A percentile compares a stretch with the other conserved stretches of the same genome.
Conservation (phyloP, 495 filamentous ascomycete species). For the Penicillium bovifimosum region DNA sequence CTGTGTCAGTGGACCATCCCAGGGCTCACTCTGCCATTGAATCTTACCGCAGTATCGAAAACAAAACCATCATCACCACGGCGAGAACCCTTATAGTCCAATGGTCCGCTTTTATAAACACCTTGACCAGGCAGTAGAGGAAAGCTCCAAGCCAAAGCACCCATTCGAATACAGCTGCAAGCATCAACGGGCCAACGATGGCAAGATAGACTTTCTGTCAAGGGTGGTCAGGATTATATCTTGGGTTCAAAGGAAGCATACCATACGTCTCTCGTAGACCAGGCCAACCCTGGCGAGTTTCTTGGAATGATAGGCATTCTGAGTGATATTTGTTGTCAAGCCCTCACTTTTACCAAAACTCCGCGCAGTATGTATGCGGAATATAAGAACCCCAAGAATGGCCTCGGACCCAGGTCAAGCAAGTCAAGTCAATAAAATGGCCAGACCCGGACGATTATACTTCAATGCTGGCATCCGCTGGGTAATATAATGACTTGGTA, state of each 20-base stretch:
- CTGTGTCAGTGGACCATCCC: neutral
- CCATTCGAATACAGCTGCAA: slow-evolving; percentile 88
- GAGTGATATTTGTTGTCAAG: neutral
- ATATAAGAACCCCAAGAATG: too few species aligned
- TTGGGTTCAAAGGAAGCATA: slow-evolving; percentile 10
- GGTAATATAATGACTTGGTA: too few species aligned
- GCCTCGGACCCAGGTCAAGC: too few species aligned
- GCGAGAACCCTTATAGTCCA: slow-evolving; percentile 75
- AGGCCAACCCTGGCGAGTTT: slow-evolving; percentile 26
- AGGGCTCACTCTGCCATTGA: neutral
- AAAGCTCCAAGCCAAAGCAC: slow-evolving; percentile 90
- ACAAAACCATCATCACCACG: slow-evolving; percentile 66
- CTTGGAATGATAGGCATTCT: neutral
- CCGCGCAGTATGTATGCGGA: too few species aligned
- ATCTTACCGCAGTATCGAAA: slow-evolving; percentile 67
- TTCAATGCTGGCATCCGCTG: too few species aligned
- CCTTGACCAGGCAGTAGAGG: slow-evolving; percentile 83
- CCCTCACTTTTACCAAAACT: too few species aligned
- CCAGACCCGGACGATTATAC: too few species aligned
- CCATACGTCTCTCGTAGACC: slow-evolving; percentile 62
- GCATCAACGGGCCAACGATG: slow-evolving; percentile 76
- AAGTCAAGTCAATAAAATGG: too few species aligned
- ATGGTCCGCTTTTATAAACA: slow-evolving; percentile 84
- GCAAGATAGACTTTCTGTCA: slow-evolving; percentile 71
- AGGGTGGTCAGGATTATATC: neutral